Percentiles rank a stretch among this genome's conserved stretches.
Evolutionary conservation across 352 stramenopile genomes (phyloP).

Genomic region (Phytophthora litchii): DNA sequence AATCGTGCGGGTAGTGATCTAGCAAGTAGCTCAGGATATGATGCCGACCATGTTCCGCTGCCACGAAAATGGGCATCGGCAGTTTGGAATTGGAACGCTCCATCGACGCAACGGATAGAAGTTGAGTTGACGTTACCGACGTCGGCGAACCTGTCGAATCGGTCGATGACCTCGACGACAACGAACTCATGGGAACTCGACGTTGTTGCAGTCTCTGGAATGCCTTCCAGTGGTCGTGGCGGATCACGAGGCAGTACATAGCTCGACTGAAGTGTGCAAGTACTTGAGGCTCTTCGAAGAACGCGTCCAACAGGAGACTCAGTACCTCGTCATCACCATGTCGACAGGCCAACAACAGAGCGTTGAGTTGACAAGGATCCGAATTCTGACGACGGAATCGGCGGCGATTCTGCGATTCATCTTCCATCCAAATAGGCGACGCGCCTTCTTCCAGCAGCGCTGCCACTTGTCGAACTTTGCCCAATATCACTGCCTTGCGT

Average conservation of each 20-base stretch:
- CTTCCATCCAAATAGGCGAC: conserved; percentile 60
- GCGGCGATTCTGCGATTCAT: conserved; percentile 11
- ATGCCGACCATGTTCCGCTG: conserved; percentile 56
- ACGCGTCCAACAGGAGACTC: conserved; percentile 64
- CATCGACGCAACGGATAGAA: conserved; percentile 24
- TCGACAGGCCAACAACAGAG: conserved; percentile 67
- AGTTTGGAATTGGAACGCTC: conserved; percentile 43
- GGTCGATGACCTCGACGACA: conserved; percentile 33
- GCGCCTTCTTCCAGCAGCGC: conserved; percentile 59
- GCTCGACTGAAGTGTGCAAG: conserved; percentile 54
- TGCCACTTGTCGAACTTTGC: conserved; percentile 56
- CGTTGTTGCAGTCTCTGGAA: conserved; percentile 64
- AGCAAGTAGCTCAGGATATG: conserved; percentile 63
- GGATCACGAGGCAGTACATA: conserved; percentile 79
- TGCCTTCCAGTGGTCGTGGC: conserved; percentile 59
- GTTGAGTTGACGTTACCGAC: conserved; percentile 20
- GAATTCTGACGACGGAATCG: conserved; percentile 21
- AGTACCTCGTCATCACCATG: conserved; percentile 54
- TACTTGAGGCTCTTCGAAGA: conserved; percentile 51
- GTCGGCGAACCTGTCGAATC: conserved; percentile 17
- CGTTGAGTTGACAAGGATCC: conserved; percentile 48
- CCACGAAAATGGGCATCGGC: conserved; percentile 62
- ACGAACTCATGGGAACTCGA: conserved; percentile 25
- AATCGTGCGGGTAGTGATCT: conserved; percentile 31
- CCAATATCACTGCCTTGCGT: conserved; percentile 54